Conservation (phyloP, 768 basidiomycete genomes). For the Ramaria rubella region DNA sequence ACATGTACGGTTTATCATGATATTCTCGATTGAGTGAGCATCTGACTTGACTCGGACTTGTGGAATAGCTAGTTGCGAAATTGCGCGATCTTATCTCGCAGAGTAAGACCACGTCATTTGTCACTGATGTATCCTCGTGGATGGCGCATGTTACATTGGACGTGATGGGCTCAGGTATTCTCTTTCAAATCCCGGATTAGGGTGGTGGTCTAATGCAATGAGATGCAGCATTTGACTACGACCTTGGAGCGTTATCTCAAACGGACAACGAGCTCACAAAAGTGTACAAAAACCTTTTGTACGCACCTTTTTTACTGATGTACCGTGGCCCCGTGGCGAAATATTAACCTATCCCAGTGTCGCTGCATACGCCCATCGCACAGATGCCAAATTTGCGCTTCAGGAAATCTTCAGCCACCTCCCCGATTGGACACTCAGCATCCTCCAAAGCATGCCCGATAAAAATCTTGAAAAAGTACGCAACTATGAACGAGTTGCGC, state of each 20-base stretch:
- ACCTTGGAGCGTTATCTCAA: not conserved
- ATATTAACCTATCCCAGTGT: too few relatives aligned
- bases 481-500: not conserved
- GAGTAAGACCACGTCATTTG: constrained; percentile 6
- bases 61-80: constrained; percentile 16
- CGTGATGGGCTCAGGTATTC: constrained; percentile 24
- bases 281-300: constrained; percentile 4
- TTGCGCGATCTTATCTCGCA: constrained; percentile 21
- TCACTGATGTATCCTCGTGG: constrained; percentile 20
- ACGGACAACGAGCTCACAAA: not conserved
- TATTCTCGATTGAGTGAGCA: not conserved
- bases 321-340: not conserved
- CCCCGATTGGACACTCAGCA: not conserved
- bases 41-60: not conserved
- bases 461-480: not conserved
- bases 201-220: too few relatives aligned
- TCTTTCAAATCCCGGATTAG: too few relatives aligned
- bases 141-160: constrained; percentile 23
- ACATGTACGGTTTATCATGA: constrained; percentile 8
- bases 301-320: not conserved
- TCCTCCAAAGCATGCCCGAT: not conserved
- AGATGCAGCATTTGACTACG: not conserved
- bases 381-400: too few relatives aligned
- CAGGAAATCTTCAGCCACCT: not conserved
- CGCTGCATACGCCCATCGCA: too few relatives aligned